Evolutionary conservation across 225 moss, liverwort and hornwort species (phyloP), one percentile per base, ranked within the genome.

Genomic region (Climacium dendroides): DNA sequence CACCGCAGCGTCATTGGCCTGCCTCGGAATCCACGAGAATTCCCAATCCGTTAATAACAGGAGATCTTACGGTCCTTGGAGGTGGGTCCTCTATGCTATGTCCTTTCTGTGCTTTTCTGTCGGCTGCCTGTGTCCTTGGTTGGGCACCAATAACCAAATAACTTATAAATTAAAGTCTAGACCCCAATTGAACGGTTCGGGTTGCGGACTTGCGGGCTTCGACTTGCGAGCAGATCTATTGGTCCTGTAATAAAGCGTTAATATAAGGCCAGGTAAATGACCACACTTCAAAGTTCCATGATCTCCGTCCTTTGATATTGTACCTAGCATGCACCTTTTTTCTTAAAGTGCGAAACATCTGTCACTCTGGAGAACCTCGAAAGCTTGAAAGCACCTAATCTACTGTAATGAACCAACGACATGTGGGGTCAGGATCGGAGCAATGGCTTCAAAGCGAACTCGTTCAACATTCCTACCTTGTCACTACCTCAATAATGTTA

Each of bases 1-100:
- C 90, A 86, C 92, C 92, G 80, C 69, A 90, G 50, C 80, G 30
- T 86, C 81, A 90, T 88, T 88, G 86, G 90, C 80, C 43, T 63
- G 81, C 64, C 81, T 83, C 48, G 78, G 85, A 89, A 89, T 85
- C 88, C 26, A 86, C 48, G 43, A 86, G 83, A 85, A 86, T 87
- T 59, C 86, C 63, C 64, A 78, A 88, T 80, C 86, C 53, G 90
- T 87, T 86, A 77, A 65, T 81, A 80, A 88, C 81, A 76, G 84
- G 58, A 86, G 84, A 86, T 77, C 81, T 92, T 81, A 85, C 87
- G 70, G 84, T 55, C 29, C 76, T 35, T 53, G 12, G 10, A 54
- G 75, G 79, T 88, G 90, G 91, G 86, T 79, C 85, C 85, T 53
- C 70, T 66, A 15, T 24, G 34, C 62, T 75, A 20, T 74, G 85